Evolutionary conservation across 73 alveolate species (phyloP).

Genomic region (Urostyla sp.): DNA sequence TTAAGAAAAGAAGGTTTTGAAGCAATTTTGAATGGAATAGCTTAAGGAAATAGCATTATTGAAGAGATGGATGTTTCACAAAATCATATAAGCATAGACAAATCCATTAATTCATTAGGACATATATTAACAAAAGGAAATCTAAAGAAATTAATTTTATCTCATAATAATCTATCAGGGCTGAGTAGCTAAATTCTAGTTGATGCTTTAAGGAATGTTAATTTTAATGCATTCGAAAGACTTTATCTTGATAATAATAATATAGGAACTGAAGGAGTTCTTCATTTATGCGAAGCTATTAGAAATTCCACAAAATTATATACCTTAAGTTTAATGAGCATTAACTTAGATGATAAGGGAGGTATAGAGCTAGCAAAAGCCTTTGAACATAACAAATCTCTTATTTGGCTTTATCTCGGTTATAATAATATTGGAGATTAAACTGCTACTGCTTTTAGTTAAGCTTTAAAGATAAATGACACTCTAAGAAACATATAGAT

Average conservation of each 20-base stretch:
- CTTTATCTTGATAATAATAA: neutral
- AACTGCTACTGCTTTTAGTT: neutral
- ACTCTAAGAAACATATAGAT: neutral
- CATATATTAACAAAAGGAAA: neutral
- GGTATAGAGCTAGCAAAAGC: neutral
- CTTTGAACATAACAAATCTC: neutral
- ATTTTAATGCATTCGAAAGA: neutral
- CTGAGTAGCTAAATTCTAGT: neutral
- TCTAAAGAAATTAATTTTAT: neutral
- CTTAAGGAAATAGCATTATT: neutral
- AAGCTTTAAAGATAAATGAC: neutral
- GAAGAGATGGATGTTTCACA: neutral
- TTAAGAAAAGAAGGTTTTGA: neutral
- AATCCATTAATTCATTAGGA: neutral
- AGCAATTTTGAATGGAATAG: neutral
- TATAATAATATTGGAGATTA: neutral
- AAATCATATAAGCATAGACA: constrained; percentile 1
- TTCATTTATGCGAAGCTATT: neutral
- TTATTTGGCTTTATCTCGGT: neutral
- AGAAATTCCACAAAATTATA: neutral
- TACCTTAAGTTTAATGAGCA: neutral
- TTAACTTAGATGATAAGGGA: neutral
- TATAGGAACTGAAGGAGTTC: neutral
- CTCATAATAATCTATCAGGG: neutral
- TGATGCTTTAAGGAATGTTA: neutral